Evolutionary conservation across 371 early-diverging fungal species (phyloP), one percentile per base, ranked within the genome.

Genomic region (Mortierella sp.): DNA sequence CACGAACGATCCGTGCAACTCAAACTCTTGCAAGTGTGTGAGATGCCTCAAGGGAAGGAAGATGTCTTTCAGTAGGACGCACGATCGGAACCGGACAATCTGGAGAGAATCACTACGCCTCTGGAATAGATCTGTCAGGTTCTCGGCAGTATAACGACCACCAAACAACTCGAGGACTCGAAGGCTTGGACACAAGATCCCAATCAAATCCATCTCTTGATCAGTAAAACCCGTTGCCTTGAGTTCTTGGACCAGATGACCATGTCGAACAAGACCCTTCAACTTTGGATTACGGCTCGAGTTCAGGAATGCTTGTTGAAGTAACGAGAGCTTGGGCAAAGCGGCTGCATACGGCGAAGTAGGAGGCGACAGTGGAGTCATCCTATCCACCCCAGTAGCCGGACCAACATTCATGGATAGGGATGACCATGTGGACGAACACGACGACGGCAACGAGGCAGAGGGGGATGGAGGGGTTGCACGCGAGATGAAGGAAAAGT

Each of bases 1-100:
- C 2, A 73, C 74, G 46, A 67, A 73, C n/a, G 74, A 73, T 16
- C 74, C 74, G 51, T 73, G 50, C 47, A 73, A 49, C 39, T 67
- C 67, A 67, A 73, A 63, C 43, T 63, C 74, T 8, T 57, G 59
- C 53, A 73, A 25, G 53, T 73, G 67, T 16, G 61, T 40, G 24
- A 73, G 28, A 4, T 60, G 58, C 3, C 56, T 31, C 46, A 73
- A 21, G 0, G 74, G 67, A 27, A 60, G 61, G 19, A 73, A 73
- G 53, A 73, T 67, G 40, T 73, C 74, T 24, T 47, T 43, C 48
- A 73, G 63, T 12, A 41, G 54, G 16, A 73, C 60, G 48, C 74
- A 73, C 21, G 55, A 58, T 37, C 53, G 54, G 51, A 73, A 73
- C 4, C 74, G 55, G 39, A 67, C 74, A 1, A 40, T 37, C 27